Percentiles rank a stretch among this genome's conserved stretches.
These are phyloP conservation scores for Botrytis porri DNA, from an alignment of 2,329 filamentous ascomycete species.

Conservation along the genomic window DNA sequence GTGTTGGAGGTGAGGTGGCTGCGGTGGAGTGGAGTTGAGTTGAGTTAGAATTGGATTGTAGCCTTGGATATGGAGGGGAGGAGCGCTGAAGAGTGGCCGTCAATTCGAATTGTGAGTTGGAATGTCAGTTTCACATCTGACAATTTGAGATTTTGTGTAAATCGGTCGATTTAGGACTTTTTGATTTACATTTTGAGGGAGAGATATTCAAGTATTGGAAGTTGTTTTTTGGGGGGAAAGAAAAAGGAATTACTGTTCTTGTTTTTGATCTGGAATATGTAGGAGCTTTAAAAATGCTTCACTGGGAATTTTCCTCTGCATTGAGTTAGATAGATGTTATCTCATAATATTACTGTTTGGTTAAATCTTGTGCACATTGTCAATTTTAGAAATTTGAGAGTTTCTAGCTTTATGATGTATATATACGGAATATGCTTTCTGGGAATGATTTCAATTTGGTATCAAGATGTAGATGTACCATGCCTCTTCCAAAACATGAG, in stretches of 20 bases:
- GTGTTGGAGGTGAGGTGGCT: too few species aligned
- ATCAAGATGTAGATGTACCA: neutral
- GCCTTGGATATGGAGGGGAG: too few species aligned
- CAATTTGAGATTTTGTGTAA: neutral
- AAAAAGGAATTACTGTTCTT: fast-evolving
- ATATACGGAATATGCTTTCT: neutral
- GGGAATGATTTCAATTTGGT: fast-evolving
- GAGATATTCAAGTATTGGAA: neutral
- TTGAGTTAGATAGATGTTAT: neutral
- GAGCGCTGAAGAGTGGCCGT: too few species aligned
- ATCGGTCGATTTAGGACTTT: neutral
- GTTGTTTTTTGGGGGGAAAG: neutral
- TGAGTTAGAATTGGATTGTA: too few species aligned
- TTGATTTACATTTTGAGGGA: too few species aligned
- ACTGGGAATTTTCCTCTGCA: fast-evolving
- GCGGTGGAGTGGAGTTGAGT: too few species aligned
- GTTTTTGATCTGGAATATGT: neutral
- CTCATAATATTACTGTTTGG: neutral
- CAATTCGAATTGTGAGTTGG: too few species aligned
- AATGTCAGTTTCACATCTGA: fast-evolving
- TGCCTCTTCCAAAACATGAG: too few species aligned
- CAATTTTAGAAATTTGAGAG: neutral
- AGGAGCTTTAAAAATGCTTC: fast-evolving
- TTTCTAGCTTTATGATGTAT: neutral
- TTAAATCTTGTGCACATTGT: neutral